phyloP scores from a whole-genome alignment of 2,329 filamentous ascomycete species.

The Scedosporium boydii region DNA sequence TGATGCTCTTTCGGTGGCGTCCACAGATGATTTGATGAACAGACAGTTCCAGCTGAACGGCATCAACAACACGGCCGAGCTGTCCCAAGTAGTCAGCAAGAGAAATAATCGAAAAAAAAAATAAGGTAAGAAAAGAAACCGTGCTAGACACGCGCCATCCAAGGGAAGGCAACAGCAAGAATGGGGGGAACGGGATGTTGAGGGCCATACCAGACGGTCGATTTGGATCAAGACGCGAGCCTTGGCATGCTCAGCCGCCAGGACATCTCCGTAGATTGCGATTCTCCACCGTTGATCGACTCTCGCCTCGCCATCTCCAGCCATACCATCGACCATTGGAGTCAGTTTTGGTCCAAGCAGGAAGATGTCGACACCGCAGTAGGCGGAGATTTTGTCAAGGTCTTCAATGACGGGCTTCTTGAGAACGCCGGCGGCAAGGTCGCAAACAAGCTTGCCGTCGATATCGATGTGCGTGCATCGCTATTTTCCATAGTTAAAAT shows the following conservation, averaged over 20 bases:
- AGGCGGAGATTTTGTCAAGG: conserved; percentile 76
- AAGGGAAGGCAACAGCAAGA: conserved; percentile 67
- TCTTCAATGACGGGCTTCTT: conserved; percentile 71
- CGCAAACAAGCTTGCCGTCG: conserved; percentile 81
- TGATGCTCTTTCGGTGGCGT: conserved; percentile 93
- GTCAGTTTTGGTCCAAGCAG: conserved; percentile 82
- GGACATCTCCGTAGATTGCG: conserved; percentile 88
- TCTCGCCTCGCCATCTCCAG: conserved; percentile 71
- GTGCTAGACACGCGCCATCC: conserved; percentile 72
- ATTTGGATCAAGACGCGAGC: conserved; percentile 94
- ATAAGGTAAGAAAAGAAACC: conserved; percentile 81
- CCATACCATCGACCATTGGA: conserved; percentile 63
- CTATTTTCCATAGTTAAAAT: conserved; percentile 33
- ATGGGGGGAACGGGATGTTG: conserved; percentile 6
- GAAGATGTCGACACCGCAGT: conserved; percentile 94
- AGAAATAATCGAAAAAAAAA: conserved; percentile 40
- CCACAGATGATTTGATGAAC: conserved; percentile 90
- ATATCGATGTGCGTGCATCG: conserved; percentile 90
- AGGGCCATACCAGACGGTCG: conserved; percentile 66
- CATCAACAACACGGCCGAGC: conserved; percentile 68
- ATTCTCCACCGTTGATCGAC: conserved; percentile 87
- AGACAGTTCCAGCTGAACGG: conserved; percentile 71
- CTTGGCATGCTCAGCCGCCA: conserved; percentile 95
- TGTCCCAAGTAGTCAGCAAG: conserved; percentile 21
- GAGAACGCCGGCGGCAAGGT: conserved; percentile 56